A percentile compares a stretch with the other conserved stretches of the same genome.
These are phyloP conservation scores for Monilinia laxa DNA, from an alignment of 2,329 filamentous ascomycete species.

Conservation along the genomic window DNA sequence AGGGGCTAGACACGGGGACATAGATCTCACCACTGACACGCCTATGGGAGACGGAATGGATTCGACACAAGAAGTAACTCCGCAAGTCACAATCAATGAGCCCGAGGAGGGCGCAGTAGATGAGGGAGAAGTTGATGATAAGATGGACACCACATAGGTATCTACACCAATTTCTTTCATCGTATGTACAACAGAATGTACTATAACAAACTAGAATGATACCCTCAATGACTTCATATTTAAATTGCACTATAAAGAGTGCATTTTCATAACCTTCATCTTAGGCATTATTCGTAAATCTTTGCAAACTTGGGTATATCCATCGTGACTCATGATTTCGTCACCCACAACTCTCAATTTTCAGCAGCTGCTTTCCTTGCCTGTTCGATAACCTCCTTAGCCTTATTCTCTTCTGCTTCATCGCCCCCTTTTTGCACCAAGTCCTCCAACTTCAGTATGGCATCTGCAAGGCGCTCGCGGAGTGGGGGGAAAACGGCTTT, in stretches of 20 bases:
- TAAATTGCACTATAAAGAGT: not conserved
- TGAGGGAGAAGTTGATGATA: conserved; percentile 48
- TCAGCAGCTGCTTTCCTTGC: conserved; percentile 55
- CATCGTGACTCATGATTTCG: conserved; percentile 20
- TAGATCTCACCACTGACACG: conserved; percentile 36
- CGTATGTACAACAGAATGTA: conserved; percentile 34
- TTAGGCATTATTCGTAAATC: conserved; percentile 1
- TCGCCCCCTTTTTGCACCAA: conserved; percentile 61
- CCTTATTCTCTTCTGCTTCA: conserved; percentile 53
- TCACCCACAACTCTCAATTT: conserved; percentile 36
- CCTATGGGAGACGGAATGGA: conserved; percentile 35
- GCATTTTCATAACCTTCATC: not conserved
- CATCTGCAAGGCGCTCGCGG: conserved; percentile 67
- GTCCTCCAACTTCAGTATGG: conserved; percentile 71
- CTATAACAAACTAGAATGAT: conserved; percentile 35
- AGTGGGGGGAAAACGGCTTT: conserved; percentile 76
- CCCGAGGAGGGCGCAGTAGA: conserved; percentile 41
- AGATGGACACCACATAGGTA: conserved; percentile 62
- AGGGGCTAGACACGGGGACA: conserved; percentile 44
- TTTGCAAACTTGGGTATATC: conserved; percentile 11
- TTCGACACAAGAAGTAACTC: conserved; percentile 42
- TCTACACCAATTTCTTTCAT: not conserved
- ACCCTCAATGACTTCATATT: conserved; percentile 27
- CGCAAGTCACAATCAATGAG: conserved; percentile 51
- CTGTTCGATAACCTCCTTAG: conserved; percentile 46